phyloP scores from a whole-genome alignment of 176 grass and related monocot species.

The Phragmites australis region DNA sequence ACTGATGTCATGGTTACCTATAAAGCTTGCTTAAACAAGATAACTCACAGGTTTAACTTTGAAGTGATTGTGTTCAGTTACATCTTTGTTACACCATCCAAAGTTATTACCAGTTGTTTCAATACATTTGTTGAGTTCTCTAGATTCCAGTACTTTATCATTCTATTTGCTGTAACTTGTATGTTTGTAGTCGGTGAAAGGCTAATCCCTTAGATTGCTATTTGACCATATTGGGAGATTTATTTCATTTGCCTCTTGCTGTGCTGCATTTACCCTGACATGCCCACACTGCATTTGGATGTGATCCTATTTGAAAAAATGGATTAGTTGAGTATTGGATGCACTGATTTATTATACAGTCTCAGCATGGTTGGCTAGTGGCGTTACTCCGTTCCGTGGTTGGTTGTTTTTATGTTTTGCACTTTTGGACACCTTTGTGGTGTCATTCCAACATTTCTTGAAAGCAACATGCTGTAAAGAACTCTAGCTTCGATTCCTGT shows the following conservation, averaged over 20 bases:
- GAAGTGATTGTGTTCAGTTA: background rate
- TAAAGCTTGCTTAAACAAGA: constrained; percentile 14
- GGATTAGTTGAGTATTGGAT: background rate
- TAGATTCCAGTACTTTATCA: background rate
- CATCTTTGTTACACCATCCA: constrained; percentile 10
- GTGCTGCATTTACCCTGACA: background rate
- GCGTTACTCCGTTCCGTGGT: constrained; percentile 4
- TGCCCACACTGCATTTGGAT: constrained; percentile 11
- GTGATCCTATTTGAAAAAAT: constrained; percentile 17
- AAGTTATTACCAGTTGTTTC: background rate
- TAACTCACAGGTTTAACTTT: background rate
- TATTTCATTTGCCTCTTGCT: background rate
- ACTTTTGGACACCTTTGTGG: constrained; percentile 18
- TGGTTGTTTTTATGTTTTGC: background rate
- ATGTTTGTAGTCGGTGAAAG: background rate
- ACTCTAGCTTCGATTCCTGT: constrained; percentile 1
- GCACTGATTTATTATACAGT: background rate
- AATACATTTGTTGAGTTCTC: background rate
- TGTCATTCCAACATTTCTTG: background rate
- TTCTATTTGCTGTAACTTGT: background rate
- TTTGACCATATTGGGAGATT: background rate
- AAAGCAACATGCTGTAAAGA: constrained; percentile 8
- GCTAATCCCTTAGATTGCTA: background rate
- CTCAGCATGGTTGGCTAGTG: background rate
- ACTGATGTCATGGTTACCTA: background rate